phyloP scores from a whole-genome alignment of 2,329 filamentous ascomycete genomes.

The Aureobasidium melanogenum region DNA sequence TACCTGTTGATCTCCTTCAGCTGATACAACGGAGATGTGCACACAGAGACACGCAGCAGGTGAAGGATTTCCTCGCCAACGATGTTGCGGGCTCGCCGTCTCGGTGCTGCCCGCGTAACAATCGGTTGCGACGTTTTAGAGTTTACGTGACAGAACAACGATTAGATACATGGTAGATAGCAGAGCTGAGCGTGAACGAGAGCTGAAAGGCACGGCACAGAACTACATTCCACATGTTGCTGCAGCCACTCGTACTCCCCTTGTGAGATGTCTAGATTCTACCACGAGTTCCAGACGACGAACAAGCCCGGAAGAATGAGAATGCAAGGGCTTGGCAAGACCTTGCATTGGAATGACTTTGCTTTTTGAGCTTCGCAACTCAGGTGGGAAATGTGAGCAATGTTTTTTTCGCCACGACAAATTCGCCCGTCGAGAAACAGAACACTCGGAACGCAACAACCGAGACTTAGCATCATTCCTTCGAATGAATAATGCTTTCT shows the following conservation, averaged over 20 bases:
- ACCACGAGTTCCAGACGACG: not conserved
- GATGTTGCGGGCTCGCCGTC: not conserved
- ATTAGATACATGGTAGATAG: not conserved
- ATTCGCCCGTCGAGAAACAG: not conserved
- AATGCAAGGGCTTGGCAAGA: not conserved
- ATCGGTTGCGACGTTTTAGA: not conserved
- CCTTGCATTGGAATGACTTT: not conserved
- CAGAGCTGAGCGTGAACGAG: not conserved
- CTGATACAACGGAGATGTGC: not conserved
- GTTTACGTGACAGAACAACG: not conserved
- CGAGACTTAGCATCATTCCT: not conserved
- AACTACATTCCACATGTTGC: not conserved
- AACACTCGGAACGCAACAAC: not conserved
- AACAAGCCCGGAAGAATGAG: not conserved
- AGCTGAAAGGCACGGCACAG: not conserved
- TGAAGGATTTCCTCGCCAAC: not conserved
- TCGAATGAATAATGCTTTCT: not conserved
- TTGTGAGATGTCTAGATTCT: not conserved
- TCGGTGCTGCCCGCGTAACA: not conserved
- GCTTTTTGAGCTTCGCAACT: not conserved
- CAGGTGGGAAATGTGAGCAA: not conserved
- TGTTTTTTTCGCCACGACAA: not conserved
- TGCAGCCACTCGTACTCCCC: not conserved
- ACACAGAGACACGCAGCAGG: conserved; percentile 1
- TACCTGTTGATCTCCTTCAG: not conserved